These are phyloP conservation scores for Craterostigma plantagineum DNA, from an alignment of 257 asterid genomes.

Conservation along the genomic window DNA sequence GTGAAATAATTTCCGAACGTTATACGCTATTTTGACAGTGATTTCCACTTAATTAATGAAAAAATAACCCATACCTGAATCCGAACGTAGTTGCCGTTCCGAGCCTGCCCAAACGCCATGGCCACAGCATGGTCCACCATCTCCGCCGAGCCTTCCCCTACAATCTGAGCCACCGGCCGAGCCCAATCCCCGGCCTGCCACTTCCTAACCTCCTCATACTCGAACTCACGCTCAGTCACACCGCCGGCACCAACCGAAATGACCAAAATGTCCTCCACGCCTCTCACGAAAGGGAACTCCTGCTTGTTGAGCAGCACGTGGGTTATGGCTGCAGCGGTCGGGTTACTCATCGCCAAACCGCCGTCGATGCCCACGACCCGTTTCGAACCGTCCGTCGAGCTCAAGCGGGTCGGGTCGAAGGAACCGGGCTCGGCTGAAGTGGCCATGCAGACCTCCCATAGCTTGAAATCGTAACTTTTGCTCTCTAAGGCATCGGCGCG, in stretches of 20 bases:
- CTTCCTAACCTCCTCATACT: constrained; percentile 38
- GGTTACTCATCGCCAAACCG: constrained; percentile 84
- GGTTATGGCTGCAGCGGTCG: constrained; percentile 92
- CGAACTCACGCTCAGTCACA: constrained; percentile 35
- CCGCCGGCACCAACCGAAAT: constrained; percentile 90
- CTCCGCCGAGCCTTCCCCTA: constrained; percentile 57
- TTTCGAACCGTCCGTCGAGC: constrained; percentile 62
- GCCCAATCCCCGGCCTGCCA: constrained; percentile 70
- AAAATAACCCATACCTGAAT: constrained; percentile 30
- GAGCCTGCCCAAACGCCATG: constrained; percentile 44
- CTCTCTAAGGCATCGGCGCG: constrained; percentile 89
- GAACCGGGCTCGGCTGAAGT: constrained; percentile 75
- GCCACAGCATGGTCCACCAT: constrained; percentile 62
- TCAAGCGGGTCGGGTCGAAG: constrained; percentile 60
- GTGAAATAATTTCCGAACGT: no score
- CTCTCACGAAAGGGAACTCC: constrained; percentile 87
- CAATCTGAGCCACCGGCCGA: constrained; percentile 48
- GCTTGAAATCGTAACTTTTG: constrained; percentile 82
- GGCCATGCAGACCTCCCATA: constrained; percentile 93
- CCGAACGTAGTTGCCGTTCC: constrained; percentile 41
- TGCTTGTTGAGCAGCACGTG: constrained; percentile 93
- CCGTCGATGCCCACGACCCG: constrained; percentile 81
- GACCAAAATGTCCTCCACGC: constrained; percentile 90
- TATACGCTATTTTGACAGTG: background rate
- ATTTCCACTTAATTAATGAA: background rate